phyloP scores from a whole-genome alignment of 169 alveolate genomes.

The Cryptosporidium viatorum region DNA sequence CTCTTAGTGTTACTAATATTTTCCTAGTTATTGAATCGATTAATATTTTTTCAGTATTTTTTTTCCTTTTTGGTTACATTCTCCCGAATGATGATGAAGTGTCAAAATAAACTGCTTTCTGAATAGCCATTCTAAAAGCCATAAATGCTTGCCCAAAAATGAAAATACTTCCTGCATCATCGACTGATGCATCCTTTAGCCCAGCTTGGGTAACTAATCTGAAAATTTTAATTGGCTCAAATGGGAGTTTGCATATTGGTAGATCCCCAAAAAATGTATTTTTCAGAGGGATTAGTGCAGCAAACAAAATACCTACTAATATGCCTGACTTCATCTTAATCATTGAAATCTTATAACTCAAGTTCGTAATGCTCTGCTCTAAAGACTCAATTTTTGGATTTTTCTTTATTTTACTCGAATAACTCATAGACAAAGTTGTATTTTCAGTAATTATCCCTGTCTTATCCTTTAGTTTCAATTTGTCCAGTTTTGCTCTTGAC shows the following conservation, averaged over 20 bases:
- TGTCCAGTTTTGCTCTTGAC: conserved; percentile 41
- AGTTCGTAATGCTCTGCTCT: conserved; percentile 48
- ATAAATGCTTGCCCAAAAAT: conserved; percentile 75
- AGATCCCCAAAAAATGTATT: conserved; percentile 45
- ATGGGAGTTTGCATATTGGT: conserved; percentile 67
- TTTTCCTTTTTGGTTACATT: background rate
- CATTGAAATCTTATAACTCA: conserved; percentile 45
- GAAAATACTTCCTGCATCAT: conserved; percentile 75
- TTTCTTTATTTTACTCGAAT: conserved; percentile 5
- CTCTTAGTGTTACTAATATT: background rate
- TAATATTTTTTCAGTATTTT: background rate
- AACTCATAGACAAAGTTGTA: conserved; percentile 42
- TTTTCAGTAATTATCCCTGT: conserved; percentile 67
- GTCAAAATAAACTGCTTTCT: conserved; percentile 55
- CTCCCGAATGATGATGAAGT: conserved; percentile 62
- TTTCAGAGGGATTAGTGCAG: conserved; percentile 25
- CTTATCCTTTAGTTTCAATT: conserved; percentile 37
- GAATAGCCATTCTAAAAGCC: conserved; percentile 75
- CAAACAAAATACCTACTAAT: conserved; percentile 55
- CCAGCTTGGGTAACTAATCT: conserved; percentile 73
- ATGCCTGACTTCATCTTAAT: conserved; percentile 59
- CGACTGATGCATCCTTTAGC: conserved; percentile 11
- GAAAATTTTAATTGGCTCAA: conserved; percentile 43
- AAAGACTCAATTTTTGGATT: conserved; percentile 60
- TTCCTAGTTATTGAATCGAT: conserved; percentile 9